Base-by-base conservation (phyloP, 371 early-diverging fungal genomes). In the Mycotypha africana region DNA sequence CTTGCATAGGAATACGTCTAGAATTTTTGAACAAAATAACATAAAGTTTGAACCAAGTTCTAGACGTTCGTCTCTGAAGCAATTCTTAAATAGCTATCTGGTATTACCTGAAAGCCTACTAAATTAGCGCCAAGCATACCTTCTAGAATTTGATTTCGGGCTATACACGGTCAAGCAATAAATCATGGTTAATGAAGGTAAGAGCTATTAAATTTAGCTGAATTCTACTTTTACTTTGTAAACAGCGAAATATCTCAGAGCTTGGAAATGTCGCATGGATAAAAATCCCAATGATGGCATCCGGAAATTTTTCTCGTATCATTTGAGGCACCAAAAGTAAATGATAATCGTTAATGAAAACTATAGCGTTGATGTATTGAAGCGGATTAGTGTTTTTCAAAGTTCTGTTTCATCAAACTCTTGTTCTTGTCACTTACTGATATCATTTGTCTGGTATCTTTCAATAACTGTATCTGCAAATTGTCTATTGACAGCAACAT, bases 271-370 rank as follows among this genome's bases (percentile, higher is more conserved):
- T 95, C 0, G 95, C 92, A 75, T 99, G 99, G 37, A 98, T 72
- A 67, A 99, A 99, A 58, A 98, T 89, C 20, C 97, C 97, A 46
- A 98, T 86, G 23, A 83, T 80, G 5, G 95, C 88, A 20, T 78
- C 62, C 1, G 94, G 95, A 15, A 96, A 63, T 35, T 65, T 71
- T 55, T 82, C 66, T 37, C 94, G 84, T 15, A 99, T 62, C 79
- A 98, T 81, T 46, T 81, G 68, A 10, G 99, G 99, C 3, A 98
- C 81, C 41, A 96, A 59, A 60, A 97, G 78, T 35, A 98, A 64
- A 67, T 99, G 99, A 60, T 99, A 99, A 69, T 99, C 99, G 56
- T 99, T 97, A 44, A 99, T 87, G 95, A 97, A 99, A 32, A 99
- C 86, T 79, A 75, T 37, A 9, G 30, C 12, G 12, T 8, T 8